phyloP scores from a whole-genome alignment of 2,329 filamentous ascomycete genomes.

The Nemania sp. region DNA sequence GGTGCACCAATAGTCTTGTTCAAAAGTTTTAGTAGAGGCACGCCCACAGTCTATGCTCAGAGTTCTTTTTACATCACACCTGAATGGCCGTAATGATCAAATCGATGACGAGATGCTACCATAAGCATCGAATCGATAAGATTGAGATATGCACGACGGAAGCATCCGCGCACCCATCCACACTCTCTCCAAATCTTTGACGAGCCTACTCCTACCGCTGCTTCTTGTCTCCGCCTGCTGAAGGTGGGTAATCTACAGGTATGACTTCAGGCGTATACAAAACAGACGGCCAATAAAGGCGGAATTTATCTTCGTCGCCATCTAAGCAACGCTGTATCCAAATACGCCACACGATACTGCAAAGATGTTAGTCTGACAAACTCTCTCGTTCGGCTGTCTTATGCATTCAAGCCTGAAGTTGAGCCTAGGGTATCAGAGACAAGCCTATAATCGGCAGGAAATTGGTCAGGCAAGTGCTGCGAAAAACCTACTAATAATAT shows the following conservation, averaged over 20 bases:
- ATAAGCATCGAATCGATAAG: not conserved
- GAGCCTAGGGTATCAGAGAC: not conserved
- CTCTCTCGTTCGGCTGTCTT: not conserved
- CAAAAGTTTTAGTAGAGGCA: too few relatives aligned
- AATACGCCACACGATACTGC: constrained; percentile 73
- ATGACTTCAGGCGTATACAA: constrained; percentile 56
- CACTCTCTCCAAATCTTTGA: not conserved
- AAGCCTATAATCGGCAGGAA: not conserved
- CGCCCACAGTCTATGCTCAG: not conserved
- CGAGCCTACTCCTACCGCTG: constrained; percentile 11
- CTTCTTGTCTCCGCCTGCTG: constrained; percentile 34
- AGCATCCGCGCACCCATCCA: not conserved
- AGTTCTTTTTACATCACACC: not conserved
- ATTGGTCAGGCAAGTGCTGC: not conserved
- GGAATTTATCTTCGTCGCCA: constrained; percentile 70
- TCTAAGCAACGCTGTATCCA: constrained; percentile 80
- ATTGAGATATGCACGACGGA: not conserved
- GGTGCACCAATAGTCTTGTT: too few relatives aligned
- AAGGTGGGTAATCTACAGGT: constrained; percentile 32
- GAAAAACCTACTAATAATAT: constrained; percentile 64
- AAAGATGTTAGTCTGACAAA: constrained; percentile 8
- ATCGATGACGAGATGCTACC: not conserved
- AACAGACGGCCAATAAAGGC: constrained; percentile 68
- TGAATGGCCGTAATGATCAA: not conserved
- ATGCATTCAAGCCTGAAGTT: not conserved